phyloP scores from a whole-genome alignment of 495 filamentous ascomycete species.

The Sordaria brevicollis region DNA sequence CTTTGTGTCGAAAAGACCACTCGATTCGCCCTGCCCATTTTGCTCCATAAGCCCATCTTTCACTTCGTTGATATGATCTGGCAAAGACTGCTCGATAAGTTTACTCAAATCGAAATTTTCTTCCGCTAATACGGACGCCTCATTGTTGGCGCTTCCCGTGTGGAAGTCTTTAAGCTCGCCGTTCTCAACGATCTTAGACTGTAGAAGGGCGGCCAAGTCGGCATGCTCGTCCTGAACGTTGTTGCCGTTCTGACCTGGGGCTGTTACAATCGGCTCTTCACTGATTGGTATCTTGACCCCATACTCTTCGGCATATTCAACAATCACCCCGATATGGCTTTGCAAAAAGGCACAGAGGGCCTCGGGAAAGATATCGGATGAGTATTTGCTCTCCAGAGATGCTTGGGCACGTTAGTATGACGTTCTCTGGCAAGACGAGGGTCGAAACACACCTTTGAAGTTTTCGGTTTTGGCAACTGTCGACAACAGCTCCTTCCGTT shows the following conservation, averaged over 20 bases:
- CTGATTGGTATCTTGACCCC: slow-evolving; percentile 26
- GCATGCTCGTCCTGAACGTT: slow-evolving; percentile 18
- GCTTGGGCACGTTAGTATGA: slow-evolving; percentile 26
- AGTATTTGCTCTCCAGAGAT: slow-evolving; percentile 61
- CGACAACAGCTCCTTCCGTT: slow-evolving; percentile 57
- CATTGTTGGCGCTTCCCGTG: not conserved
- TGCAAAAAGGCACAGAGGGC: slow-evolving; percentile 65
- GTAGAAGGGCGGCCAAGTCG: slow-evolving; percentile 19
- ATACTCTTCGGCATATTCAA: slow-evolving; percentile 34
- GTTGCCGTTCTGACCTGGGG: slow-evolving; percentile 3
- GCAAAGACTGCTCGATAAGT: slow-evolving; percentile 17
- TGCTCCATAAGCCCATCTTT: slow-evolving; percentile 6
- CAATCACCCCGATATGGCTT: slow-evolving; percentile 60
- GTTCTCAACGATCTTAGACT: slow-evolving; percentile 11
- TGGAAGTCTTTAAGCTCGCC: slow-evolving; percentile 2
- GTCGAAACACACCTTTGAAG: slow-evolving; percentile 29
- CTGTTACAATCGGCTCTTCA: slow-evolving; percentile 18
- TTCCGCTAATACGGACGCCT: not conserved
- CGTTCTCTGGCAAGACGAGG: not conserved
- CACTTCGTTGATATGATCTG: not conserved
- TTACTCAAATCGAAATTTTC: slow-evolving; percentile 12
- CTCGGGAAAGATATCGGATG: slow-evolving; percentile 69
- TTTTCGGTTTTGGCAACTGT: slow-evolving; percentile 47
- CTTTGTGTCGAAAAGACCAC: slow-evolving; percentile 5
- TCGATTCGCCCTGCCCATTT: not conserved